Conservation (phyloP, 176 grass and related monocot species). For the Neostapfia colusana region DNA sequence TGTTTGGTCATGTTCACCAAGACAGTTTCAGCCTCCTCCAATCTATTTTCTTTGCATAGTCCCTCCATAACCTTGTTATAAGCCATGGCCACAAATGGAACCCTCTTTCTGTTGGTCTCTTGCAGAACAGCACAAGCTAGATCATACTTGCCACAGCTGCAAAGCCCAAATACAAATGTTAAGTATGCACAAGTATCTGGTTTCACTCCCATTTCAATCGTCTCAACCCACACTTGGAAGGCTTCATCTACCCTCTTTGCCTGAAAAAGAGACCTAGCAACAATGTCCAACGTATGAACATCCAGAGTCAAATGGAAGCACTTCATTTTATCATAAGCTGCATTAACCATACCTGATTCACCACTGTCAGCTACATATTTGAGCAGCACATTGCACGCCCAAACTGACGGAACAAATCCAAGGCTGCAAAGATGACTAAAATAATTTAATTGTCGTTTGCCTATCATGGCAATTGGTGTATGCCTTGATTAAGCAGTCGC, state of each 20-base stretch:
- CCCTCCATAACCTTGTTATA: background rate
- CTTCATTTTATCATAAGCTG: background rate
- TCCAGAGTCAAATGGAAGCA: background rate
- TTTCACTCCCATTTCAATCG: background rate
- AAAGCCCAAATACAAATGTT: background rate
- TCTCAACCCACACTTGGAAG: background rate
- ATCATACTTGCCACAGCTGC: background rate
- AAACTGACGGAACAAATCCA: background rate
- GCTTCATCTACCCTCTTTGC: background rate
- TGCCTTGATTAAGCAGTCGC: background rate
- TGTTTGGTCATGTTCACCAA: background rate
- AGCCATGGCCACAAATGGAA: background rate
- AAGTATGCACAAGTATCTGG: background rate
- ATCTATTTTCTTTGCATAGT: background rate
- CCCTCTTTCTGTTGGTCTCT: background rate
- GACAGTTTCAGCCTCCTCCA: background rate
- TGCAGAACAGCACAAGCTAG: background rate
- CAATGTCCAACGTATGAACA: background rate
- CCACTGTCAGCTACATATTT: background rate
- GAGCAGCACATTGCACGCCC: background rate
- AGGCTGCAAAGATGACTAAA: background rate
- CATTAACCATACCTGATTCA: background rate
- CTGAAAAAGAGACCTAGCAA: background rate
- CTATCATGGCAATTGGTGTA: background rate
- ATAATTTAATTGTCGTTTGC: background rate